phyloP scores from a whole-genome alignment of 345 rosid species.

The Clarkia xantiana region DNA sequence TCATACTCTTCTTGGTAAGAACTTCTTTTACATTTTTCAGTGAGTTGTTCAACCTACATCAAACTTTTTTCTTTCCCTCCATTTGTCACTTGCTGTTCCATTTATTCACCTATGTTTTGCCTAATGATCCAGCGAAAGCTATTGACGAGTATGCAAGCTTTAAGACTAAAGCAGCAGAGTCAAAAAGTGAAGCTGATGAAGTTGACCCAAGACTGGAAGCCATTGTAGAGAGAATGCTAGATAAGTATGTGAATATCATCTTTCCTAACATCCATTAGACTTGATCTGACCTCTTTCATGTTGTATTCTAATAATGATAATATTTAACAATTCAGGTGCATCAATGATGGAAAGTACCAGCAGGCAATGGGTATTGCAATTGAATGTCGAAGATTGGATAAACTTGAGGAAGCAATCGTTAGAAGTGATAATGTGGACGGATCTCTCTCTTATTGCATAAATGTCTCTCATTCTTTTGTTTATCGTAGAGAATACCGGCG shows the following conservation, averaged over 20 bases:
- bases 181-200: constrained; percentile 37
- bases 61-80: not conserved
- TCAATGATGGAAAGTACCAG: constrained; percentile 83
- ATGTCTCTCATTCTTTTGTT: constrained; percentile 78
- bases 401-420: constrained; percentile 88
- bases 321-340: constrained; percentile 47
- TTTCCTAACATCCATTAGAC: not conserved
- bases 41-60: too few species aligned
- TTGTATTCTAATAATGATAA: not conserved
- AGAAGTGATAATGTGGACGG: constrained; percentile 84
- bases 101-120: too few species aligned
- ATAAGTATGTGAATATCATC: constrained; percentile 46
- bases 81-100: not conserved
- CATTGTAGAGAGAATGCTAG: constrained; percentile 97
- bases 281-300: constrained; percentile 1
- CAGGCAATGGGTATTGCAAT: constrained; percentile 99
- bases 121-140: constrained; percentile 56
- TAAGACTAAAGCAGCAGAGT: constrained; percentile 68
- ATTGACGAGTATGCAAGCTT: constrained; percentile 95
- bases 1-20: constrained; percentile 86
- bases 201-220: constrained; percentile 86
- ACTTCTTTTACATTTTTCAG: not conserved
- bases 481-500: constrained; percentile 82
- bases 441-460: constrained; percentile 68
- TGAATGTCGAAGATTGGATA: constrained; percentile 94